phyloP scores from a whole-genome alignment of 176 grass and related monocot genomes.

The Eleusine coracana region DNA sequence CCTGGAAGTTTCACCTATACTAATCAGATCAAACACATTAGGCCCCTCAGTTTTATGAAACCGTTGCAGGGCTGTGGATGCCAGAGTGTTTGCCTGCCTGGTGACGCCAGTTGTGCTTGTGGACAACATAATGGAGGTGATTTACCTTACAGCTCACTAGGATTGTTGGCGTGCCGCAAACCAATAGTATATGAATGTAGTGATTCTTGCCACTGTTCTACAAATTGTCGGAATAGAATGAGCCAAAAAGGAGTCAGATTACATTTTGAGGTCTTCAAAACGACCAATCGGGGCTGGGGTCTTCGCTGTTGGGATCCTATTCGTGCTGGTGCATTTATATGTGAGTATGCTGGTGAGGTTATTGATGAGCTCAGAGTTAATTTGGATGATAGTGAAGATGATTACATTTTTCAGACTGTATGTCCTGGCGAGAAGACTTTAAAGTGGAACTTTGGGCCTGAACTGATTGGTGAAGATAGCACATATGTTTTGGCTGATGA shows the following conservation, averaged over 20 bases:
- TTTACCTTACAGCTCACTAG: conserved; percentile 72
- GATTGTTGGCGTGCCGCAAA: conserved; percentile 62
- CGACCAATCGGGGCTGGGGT: conserved; percentile 67
- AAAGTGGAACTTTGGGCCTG: conserved; percentile 69
- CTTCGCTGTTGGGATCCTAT: conserved; percentile 83
- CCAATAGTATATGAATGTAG: conserved; percentile 70
- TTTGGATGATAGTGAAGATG: conserved; percentile 52
- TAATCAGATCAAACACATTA: conserved; percentile 45
- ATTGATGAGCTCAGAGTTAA: conserved; percentile 53
- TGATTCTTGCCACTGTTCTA: conserved; percentile 58
- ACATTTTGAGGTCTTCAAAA: conserved; percentile 82
- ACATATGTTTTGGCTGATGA: conserved; percentile 44
- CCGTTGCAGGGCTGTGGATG: conserved; percentile 61
- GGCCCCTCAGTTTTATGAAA: conserved; percentile 48
- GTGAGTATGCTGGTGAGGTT: conserved; percentile 70
- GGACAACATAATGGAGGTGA: conserved; percentile 61
- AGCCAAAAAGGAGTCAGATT: conserved; percentile 61
- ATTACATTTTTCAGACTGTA: conserved; percentile 67
- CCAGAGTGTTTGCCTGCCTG: conserved; percentile 64
- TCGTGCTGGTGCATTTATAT: conserved; percentile 79
- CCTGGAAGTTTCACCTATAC: conserved; percentile 65
- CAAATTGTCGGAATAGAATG: conserved; percentile 78
- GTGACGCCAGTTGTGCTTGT: conserved; percentile 58
- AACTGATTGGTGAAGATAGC: conserved; percentile 56
- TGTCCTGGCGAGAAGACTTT: conserved; percentile 66